Conservation (phyloP, 164 flowering plant species). For the grape (Vitis vinifera) region DNA sequence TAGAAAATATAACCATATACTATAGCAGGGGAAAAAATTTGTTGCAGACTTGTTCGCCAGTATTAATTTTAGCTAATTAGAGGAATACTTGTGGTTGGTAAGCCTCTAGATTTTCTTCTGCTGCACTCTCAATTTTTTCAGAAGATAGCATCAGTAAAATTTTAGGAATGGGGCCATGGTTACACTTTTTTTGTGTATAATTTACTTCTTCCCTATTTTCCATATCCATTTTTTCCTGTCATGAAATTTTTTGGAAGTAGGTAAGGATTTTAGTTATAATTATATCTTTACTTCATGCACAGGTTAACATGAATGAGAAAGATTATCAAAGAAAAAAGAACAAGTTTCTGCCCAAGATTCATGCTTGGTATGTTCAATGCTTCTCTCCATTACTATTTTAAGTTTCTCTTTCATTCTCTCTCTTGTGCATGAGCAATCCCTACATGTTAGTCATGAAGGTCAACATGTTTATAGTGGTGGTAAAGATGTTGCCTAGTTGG, state of each 20-base stretch:
- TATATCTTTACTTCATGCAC: constrained; percentile 14
- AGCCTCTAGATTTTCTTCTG: neutral
- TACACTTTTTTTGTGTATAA: neutral
- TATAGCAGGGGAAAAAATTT: too few relatives aligned
- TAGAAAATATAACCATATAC: too few relatives aligned
- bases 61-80: too few relatives aligned
- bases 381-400: neutral
- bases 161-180: neutral
- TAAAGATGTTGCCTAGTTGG: too few relatives aligned
- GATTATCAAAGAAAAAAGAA: constrained; percentile 98
- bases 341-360: constrained; percentile 97
- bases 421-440: too few relatives aligned
- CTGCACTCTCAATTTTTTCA: neutral
- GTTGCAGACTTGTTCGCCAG: too few relatives aligned
- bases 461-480: too few relatives aligned
- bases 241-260: neutral
- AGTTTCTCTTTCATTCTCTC: neutral
- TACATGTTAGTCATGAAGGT: too few relatives aligned
- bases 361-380: constrained; percentile 77
- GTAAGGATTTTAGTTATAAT: neutral
- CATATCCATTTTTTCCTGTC: neutral
- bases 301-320: constrained; percentile 99
- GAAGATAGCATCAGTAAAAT: neutral
- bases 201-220: neutral
- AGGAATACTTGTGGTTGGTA: too few relatives aligned